Conservation (phyloP, 1,284 basidiomycete genomes). For the Neolentinus lepideus region DNA sequence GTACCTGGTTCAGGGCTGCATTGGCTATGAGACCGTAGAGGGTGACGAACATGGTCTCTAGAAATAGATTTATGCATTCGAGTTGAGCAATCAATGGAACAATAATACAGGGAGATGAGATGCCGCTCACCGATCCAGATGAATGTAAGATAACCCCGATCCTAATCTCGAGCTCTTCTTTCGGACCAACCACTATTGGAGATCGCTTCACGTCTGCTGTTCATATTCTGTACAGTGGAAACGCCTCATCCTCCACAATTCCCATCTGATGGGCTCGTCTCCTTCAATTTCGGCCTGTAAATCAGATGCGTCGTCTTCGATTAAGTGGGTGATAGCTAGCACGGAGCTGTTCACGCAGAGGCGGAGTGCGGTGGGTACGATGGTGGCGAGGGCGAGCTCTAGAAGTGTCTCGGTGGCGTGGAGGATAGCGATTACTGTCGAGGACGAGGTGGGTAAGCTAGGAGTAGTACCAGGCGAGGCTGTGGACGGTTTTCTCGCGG, state of each 20-base stretch:
- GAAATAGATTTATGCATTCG: too few species aligned
- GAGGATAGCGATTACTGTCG: conserved; percentile 30
- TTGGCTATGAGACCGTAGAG: too few species aligned
- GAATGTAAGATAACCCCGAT: conserved; percentile 55
- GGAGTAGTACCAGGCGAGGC: conserved; percentile 33
- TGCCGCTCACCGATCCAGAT: conserved; percentile 46
- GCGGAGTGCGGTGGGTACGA: conserved; percentile 36
- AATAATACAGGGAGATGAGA: conserved; percentile 16
- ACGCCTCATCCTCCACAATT: conserved; percentile 30
- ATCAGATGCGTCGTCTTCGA: conserved; percentile 42
- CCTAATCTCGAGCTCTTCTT: conserved; percentile 31
- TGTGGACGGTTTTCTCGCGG: conserved; percentile 28
- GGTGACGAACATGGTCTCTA: too few species aligned
- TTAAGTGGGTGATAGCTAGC: conserved; percentile 38
- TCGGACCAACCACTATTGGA: conserved; percentile 31
- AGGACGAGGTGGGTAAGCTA: conserved; percentile 18
- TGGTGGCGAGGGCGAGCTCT: conserved; percentile 37
- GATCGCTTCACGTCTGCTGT: conserved; percentile 26
- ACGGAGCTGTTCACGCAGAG: conserved; percentile 25
- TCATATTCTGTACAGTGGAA: conserved; percentile 32
- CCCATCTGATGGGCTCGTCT: conserved; percentile 24
- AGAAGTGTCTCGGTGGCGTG: conserved; percentile 34
- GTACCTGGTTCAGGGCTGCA: too few species aligned
- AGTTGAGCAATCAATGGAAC: too few species aligned
- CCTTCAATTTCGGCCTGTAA: conserved; percentile 31